Evolutionary conservation across 371 early-diverging fungal genomes (phyloP), one percentile per base, ranked within the genome.

Genomic region (Mortierella sp.): DNA sequence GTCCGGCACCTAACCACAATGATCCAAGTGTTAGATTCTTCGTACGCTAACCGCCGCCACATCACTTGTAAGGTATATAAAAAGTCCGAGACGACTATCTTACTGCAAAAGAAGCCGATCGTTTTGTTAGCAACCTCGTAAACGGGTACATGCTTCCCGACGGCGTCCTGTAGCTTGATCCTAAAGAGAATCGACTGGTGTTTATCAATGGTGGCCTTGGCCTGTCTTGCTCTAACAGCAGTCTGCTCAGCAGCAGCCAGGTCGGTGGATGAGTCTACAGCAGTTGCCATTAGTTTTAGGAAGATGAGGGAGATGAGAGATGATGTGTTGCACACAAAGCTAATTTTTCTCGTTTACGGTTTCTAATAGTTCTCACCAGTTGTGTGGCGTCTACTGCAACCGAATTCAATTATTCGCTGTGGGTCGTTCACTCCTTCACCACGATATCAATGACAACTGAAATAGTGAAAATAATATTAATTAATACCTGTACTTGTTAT

Each of bases 51-150:
- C 37, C 37, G 37, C 37, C 21, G 9, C 49, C 7, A 48, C 19
- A 27, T 9, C 26, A 6, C n/a, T 44, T 27, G 24, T 26, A 11
- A 32, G 37, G 21, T 23, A n/a, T 23, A 12, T 21, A 49, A 27
- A 4, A 11, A 34, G 37, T 50, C 37, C 7, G 8, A n/a, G n/a
- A n/a, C n/a, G n/a, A n/a, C n/a, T n/a, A n/a, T n/a, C 59, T 51
- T 69, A 75, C 76, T 49, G 58, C 76, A 75, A 30, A 75, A 43
- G 47, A 75, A 75, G 9, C 76, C 76, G 17, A 75, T 60, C 21
- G 47, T 64, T 58, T 75, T 75, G 50, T 64, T 60, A 50, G 76
- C 76, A 9, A 75, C 69, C 39, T 69, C 61, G 24, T 69, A 75
- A 46, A 75, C 76, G 12, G 76, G 76, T n/a, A 75, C 70, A 54